Evolutionary conservation across 2,329 filamentous ascomycete species (phyloP).

Genomic region (Ophiostoma fasciatum): DNA sequence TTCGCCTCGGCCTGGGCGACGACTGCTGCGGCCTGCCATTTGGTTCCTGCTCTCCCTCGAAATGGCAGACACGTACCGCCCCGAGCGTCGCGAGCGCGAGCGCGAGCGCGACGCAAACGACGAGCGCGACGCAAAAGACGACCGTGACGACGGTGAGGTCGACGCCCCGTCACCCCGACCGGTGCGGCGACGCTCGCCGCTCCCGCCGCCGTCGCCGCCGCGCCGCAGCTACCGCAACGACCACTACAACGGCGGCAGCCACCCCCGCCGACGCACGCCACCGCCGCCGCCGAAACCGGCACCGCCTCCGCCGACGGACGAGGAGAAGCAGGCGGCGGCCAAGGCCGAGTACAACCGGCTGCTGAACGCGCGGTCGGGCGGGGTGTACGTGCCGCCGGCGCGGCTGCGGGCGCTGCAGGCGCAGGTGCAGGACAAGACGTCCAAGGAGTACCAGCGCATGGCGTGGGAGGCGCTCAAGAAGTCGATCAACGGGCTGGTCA

Average conservation of each 20-base stretch:
- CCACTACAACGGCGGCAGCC: not conserved
- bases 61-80: slow-evolving; percentile 9
- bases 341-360: slow-evolving; percentile 92
- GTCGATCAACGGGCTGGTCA: slow-evolving; percentile 95
- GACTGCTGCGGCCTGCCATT: too few species aligned
- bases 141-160: not conserved
- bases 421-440: slow-evolving; percentile 91
- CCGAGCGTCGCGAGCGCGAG: slow-evolving; percentile 2
- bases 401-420: slow-evolving; percentile 82
- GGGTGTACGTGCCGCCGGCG: slow-evolving; percentile 91
- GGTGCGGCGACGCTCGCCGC: not conserved
- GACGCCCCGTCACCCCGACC: not conserved
- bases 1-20: too few species aligned
- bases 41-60: not conserved
- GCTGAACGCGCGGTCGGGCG: slow-evolving; percentile 81
- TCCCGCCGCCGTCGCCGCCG: not conserved
- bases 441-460: slow-evolving; percentile 97
- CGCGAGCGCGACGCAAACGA: not conserved
- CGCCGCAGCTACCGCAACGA: not conserved
- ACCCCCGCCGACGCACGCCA: slow-evolving; percentile 14
- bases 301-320: slow-evolving; percentile 43
- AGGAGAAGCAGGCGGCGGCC: slow-evolving; percentile 73
- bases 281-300: slow-evolving; percentile 26
- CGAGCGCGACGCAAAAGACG: too few species aligned
- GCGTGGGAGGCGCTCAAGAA: slow-evolving; percentile 98